These are phyloP conservation scores for Fusarium penzigii DNA, from an alignment of 2,329 filamentous ascomycete genomes.

Conservation along the genomic window DNA sequence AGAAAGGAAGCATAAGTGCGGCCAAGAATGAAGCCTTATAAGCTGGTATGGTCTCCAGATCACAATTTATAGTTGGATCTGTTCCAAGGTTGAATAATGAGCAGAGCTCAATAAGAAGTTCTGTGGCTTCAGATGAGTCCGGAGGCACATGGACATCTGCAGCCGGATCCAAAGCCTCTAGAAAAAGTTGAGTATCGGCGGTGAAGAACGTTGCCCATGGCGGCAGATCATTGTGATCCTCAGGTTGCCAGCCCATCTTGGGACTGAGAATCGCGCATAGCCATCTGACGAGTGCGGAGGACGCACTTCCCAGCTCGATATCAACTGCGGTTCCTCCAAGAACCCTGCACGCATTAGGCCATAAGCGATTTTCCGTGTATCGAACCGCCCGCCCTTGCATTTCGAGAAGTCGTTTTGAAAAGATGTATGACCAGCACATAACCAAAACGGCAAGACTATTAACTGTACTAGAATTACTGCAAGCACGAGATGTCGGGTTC, in stretches of 20 bases:
- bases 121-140: constrained; percentile 1
- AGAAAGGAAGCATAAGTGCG: constrained; percentile 7
- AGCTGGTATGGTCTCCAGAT: not conserved
- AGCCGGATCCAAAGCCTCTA: not conserved
- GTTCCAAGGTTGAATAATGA: constrained; percentile 1
- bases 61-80: not conserved
- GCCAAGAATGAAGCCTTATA: constrained; percentile 6
- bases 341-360: not conserved
- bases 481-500: not conserved
- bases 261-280: constrained; percentile 5
- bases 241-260: not conserved
- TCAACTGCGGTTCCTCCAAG: not conserved
- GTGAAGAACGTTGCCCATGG: not conserved
- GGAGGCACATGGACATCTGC: not conserved
- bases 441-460: constrained; percentile 4
- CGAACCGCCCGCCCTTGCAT: constrained; percentile 2
- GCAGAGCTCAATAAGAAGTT: constrained; percentile 9
- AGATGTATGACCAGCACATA: constrained; percentile 10
- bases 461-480: not conserved
- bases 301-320: not conserved
- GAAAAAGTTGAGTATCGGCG: not conserved
- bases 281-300: constrained; percentile 1
- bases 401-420: constrained; percentile 3
- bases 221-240: not conserved
- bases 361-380: constrained; percentile 2